Conservation (phyloP, 768 basidiomycete species). For the Termitomyces sp. region DNA sequence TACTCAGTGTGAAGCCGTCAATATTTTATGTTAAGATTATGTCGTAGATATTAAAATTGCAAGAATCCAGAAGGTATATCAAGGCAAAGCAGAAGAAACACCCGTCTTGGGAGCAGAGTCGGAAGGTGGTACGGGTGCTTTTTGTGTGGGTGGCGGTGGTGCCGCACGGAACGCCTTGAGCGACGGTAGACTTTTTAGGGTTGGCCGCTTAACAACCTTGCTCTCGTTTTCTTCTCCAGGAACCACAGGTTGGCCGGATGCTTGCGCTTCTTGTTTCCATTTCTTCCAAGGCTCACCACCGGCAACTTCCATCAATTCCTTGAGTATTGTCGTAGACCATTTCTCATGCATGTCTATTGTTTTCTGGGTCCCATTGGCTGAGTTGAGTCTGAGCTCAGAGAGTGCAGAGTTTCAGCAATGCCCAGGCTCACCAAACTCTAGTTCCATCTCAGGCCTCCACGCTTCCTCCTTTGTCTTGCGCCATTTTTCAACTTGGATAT, state of each 20-base stretch:
- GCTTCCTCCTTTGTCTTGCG: slow-evolving; percentile 47
- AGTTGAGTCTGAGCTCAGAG: background rate
- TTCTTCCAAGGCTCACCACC: slow-evolving; percentile 56
- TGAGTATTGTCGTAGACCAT: slow-evolving; percentile 62
- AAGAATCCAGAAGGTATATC: background rate
- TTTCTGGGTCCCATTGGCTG: slow-evolving; percentile 46
- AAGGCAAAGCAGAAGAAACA: slow-evolving; percentile 23
- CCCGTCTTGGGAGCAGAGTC: slow-evolving; percentile 13
- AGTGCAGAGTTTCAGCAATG: background rate
- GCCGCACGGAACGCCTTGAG: slow-evolving; percentile 16
- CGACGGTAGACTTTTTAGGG: slow-evolving; percentile 19
- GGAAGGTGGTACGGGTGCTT: slow-evolving; percentile 4
- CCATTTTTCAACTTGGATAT: slow-evolving; percentile 53
- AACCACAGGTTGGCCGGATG: slow-evolving; percentile 44
- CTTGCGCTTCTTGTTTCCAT: slow-evolving; percentile 43
- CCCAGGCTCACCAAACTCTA: slow-evolving; percentile 59
- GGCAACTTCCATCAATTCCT: slow-evolving; percentile 65
- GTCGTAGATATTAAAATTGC: slow-evolving; percentile 2
- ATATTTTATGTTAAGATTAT: background rate
- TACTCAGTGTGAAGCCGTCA: background rate
- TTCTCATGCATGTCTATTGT: slow-evolving; percentile 58
- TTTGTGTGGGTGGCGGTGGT: background rate
- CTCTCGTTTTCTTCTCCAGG: slow-evolving; percentile 35
- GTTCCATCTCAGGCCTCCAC: slow-evolving; percentile 56
- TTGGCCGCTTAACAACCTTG: slow-evolving; percentile 16